Percentiles rank a stretch among this genome's conserved stretches.
phyloP scores from a whole-genome alignment of 2,329 filamentous ascomycete species.

The Calonectria fujianensis region DNA sequence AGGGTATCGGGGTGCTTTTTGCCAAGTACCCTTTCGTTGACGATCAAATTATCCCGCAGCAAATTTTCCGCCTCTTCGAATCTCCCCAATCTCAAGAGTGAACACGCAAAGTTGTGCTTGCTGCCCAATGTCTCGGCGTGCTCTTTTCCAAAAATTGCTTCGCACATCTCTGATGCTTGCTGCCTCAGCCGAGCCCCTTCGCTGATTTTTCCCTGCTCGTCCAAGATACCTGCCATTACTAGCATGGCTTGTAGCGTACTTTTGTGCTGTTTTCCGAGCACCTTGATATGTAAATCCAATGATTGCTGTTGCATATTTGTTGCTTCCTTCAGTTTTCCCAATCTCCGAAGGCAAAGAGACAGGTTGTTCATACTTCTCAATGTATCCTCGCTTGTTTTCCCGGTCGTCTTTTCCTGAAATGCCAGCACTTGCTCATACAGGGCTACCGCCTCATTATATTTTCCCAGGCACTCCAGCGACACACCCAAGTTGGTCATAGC shows the following conservation, averaged over 20 bases:
- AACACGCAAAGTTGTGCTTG: background rate
- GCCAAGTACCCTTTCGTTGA: background rate
- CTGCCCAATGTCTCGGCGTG: background rate
- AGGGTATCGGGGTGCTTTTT: background rate
- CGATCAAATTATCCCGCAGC: background rate
- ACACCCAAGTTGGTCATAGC: too few species aligned
- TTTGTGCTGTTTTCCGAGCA: background rate
- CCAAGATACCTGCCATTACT: constrained; percentile 3
- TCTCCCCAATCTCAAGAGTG: background rate
- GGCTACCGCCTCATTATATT: too few species aligned
- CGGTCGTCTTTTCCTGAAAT: background rate
- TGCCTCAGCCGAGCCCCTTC: constrained; percentile 41
- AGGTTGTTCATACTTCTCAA: background rate
- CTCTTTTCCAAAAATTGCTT: background rate
- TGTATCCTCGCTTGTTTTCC: background rate
- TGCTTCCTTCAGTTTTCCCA: background rate
- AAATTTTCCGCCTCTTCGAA: constrained; percentile 47
- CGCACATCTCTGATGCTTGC: background rate
- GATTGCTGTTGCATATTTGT: background rate
- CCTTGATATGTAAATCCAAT: background rate
- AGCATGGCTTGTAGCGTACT: background rate
- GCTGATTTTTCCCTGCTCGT: constrained; percentile 8
- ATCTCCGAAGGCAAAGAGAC: background rate
- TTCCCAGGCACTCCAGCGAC: too few species aligned
- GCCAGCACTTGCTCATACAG: too few species aligned